Percentiles rank a stretch among this genome's conserved stretches.
Evolutionary conservation across 2,329 filamentous ascomycete genomes (phyloP).

Genomic region (Hymenoscyphus salicellus): DNA sequence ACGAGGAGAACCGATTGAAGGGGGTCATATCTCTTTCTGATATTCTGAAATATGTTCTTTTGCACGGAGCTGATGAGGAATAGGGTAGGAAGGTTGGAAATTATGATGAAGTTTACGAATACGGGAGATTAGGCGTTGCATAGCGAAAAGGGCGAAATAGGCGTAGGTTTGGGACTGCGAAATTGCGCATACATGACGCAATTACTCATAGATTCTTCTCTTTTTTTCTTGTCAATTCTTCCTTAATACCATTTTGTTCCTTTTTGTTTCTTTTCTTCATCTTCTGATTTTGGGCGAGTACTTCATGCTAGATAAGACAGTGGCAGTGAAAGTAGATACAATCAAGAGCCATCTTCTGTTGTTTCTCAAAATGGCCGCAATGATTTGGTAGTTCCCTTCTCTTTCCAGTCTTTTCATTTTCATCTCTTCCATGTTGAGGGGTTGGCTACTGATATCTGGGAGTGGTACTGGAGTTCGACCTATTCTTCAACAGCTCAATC

Average conservation of each 20-base stretch:
- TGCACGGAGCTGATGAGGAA: constrained; percentile 49
- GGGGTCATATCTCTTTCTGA: constrained; percentile 93
- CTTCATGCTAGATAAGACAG: too few species aligned
- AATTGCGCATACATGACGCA: constrained; percentile 24
- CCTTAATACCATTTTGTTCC: constrained; percentile 30
- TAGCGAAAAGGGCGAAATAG: constrained; percentile 32
- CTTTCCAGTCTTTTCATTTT: too few species aligned
- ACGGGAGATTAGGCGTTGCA: constrained; percentile 32
- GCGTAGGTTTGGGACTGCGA: constrained; percentile 28
- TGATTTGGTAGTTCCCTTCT: too few species aligned
- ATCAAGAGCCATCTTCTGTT: too few species aligned
- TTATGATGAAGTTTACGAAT: constrained; percentile 21
- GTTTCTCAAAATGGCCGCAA: too few species aligned
- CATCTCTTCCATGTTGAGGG: too few species aligned
- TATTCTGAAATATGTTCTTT: constrained; percentile 89
- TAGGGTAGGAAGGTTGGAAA: constrained; percentile 22
- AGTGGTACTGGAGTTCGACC: too few species aligned
- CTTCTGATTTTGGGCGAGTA: not conserved
- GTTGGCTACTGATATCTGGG: too few species aligned
- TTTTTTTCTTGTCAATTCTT: constrained; percentile 28
- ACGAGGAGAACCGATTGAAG: constrained; percentile 80
- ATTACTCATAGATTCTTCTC: constrained; percentile 31
- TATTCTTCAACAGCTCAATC: too few species aligned
- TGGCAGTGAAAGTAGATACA: too few species aligned
- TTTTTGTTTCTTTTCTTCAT: not conserved